Percentiles rank a stretch among this genome's conserved stretches.
Conservation (phyloP, 208 protist genomes). For the Acanthamoeba pearcei region DNA sequence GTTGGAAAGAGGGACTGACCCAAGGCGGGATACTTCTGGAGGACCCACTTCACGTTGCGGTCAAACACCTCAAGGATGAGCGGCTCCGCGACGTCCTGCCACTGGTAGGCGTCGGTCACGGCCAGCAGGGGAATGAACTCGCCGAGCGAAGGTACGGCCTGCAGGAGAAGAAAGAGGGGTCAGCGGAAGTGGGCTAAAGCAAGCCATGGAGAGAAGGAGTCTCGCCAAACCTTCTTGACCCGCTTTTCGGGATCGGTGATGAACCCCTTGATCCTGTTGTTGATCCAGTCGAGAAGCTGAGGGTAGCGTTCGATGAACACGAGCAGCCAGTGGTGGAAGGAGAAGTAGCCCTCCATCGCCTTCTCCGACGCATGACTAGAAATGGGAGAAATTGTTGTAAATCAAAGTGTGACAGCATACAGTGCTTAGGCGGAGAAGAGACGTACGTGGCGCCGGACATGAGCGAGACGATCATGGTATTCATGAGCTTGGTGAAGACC, state of each 20-base stretch:
- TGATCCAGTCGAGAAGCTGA: constrained; percentile 11
- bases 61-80: constrained; percentile 14
- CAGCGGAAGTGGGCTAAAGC: not conserved
- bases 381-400: not conserved
- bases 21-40: constrained; percentile 35
- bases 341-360: not conserved
- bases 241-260: constrained; percentile 27
- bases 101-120: constrained; percentile 18
- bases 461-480: constrained; percentile 39
- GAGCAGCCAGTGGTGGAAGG: constrained; percentile 48
- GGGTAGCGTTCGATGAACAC: constrained; percentile 33
- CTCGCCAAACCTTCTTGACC: not conserved
- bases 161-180: not conserved
- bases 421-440: not conserved
- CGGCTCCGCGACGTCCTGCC: not conserved
- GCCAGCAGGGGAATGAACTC: constrained; percentile 62
- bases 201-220: not conserved
- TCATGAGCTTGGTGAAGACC: constrained; percentile 64
- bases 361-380: not conserved
- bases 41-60: constrained; percentile 18
- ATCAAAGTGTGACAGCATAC: not conserved
- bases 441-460: constrained; percentile 51
- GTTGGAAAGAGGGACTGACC: not conserved
- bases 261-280: not conserved
- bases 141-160: constrained; percentile 51